Evolutionary conservation across 1,284 basidiomycete species (phyloP), one percentile per base, ranked within the genome.

Genomic region (Pascua sp.): DNA sequence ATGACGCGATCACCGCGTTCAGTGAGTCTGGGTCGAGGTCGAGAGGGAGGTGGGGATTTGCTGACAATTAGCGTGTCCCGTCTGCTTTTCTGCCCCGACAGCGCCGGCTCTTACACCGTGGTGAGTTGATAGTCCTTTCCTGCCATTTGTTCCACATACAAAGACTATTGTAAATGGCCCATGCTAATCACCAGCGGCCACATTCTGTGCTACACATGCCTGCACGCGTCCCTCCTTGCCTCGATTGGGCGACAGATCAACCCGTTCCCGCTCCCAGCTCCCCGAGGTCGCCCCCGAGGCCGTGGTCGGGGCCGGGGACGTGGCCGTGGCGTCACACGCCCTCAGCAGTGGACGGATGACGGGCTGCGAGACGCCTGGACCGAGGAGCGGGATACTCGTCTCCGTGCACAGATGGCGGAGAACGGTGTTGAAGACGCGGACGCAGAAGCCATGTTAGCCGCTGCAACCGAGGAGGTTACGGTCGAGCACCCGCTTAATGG

Each of bases 201-300:
- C 45, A 63, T 74, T 18, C 63, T 73, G n/a, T 76, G 73, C 51
- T 63, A 68, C 11, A 51, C 64, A 47, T 76, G 73, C 53, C 67
- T 76, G 24, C 69, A 68, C 48, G 61, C 65, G 11, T 67, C 71
- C 8, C 61, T 76, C 11, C 47, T 69, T 9, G 65, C 72, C 3
- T 68, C 72, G 4, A 69, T 76, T 41, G 62, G 63, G 8, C 70
- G 73, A 4, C 60, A 68, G 18, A 61, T 64, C 15, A 66, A 69
- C 47, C 69, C 71, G 1, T 66, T 57, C n/a, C 67, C 69, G 1
- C 49, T 54, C 38, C 45, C 41, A 0, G 40, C 42, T 16, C 43
- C 53, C 11, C 38, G 51, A 15, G 41, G 37, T 17, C 38, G 55
- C 10, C 32, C 39, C 37, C 47, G 63, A 17, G 43, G 62, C 12